Evolutionary conservation across 2,329 filamentous ascomycete species (phyloP).

Genomic region (Fusarium neocosmosporiellum): DNA sequence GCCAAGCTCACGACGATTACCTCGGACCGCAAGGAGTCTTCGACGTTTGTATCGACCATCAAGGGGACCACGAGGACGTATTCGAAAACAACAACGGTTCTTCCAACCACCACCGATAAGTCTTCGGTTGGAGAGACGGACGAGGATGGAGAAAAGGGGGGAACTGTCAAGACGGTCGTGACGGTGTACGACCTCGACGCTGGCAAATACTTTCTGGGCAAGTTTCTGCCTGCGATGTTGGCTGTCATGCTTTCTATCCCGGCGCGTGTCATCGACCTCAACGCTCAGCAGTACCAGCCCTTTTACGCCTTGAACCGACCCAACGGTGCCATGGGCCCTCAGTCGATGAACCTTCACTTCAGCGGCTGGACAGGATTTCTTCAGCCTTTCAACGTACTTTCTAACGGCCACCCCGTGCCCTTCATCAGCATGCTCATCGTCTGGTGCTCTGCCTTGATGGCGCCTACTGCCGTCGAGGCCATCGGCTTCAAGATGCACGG

Average conservation of each 20-base stretch:
- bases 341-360: slow-evolving; percentile 58
- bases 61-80: slow-evolving; percentile 35
- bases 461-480: slow-evolving; percentile 39
- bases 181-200: slow-evolving; percentile 36
- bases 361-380: slow-evolving; percentile 50
- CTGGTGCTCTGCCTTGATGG: slow-evolving; percentile 36
- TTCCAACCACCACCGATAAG: slow-evolving; percentile 23
- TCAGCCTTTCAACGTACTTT: slow-evolving; percentile 48
- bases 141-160: slow-evolving; percentile 8
- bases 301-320: slow-evolving; percentile 56
- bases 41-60: slow-evolving; percentile 33
- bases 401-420: slow-evolving; percentile 43
- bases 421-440: slow-evolving; percentile 43
- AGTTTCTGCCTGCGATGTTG: slow-evolving; percentile 56
- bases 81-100: slow-evolving; percentile 24
- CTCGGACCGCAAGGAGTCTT: slow-evolving; percentile 28
- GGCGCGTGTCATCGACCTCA: slow-evolving; percentile 57
- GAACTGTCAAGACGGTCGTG: slow-evolving; percentile 14
- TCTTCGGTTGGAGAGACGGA: background rate
- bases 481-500: slow-evolving; percentile 43
- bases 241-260: slow-evolving; percentile 55
- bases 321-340: slow-evolving; percentile 52
- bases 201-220: slow-evolving; percentile 53
- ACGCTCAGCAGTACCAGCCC: slow-evolving; percentile 57
- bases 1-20: slow-evolving; percentile 33